Evolutionary conservation across 2,329 filamentous ascomycete species (phyloP), one percentile per base, ranked within the genome.

Genomic region (Reticulascus tulasneorum): DNA sequence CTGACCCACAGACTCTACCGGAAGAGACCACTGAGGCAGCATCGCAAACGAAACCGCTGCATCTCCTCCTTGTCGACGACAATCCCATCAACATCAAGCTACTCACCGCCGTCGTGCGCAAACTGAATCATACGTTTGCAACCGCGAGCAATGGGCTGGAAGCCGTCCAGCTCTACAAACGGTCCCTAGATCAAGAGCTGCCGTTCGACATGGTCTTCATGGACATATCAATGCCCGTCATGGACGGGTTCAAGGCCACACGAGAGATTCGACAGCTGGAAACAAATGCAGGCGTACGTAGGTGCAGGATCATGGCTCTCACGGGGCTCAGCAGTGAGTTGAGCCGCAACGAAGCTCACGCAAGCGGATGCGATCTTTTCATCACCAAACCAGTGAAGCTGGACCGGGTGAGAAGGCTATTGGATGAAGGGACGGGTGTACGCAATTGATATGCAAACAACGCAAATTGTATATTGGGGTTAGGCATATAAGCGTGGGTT

Each of bases 161-260:
- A 46, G 66, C 66, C 3, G 50, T 69, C n/a, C n/a, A n/a, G n/a
- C n/a, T n/a, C n/a, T n/a, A n/a, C n/a, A n/a, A n/a, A n/a, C n/a
- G n/a, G n/a, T n/a, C n/a, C n/a, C n/a, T n/a, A n/a, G 6, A 29
- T 44, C 22, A 37, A 38, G 16, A 33, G 29, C 6, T 36, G 37
- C 6, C 42, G 38, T n/a, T n/a, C n/a, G n/a, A n/a, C n/a, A n/a
- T n/a, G n/a, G n/a, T n/a, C n/a, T n/a, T n/a, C 20, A 24, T 33
- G 21, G 67, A 71, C 44, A 59, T 68, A 9, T 63, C 54, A 47
- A 71, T 71, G 67, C 67, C 67, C 0, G 51, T 68, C 10, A 56
- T 71, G 12, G 59, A 71, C 40, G 61, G 61, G 1, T 56, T 64
- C 18, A 56, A 53, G 5, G 54, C 58, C 0, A 68, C 64, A n/a